Evolutionary conservation across 2,329 filamentous ascomycete genomes (phyloP).

Genomic region (Nannizziopsis arthrosporioides): DNA sequence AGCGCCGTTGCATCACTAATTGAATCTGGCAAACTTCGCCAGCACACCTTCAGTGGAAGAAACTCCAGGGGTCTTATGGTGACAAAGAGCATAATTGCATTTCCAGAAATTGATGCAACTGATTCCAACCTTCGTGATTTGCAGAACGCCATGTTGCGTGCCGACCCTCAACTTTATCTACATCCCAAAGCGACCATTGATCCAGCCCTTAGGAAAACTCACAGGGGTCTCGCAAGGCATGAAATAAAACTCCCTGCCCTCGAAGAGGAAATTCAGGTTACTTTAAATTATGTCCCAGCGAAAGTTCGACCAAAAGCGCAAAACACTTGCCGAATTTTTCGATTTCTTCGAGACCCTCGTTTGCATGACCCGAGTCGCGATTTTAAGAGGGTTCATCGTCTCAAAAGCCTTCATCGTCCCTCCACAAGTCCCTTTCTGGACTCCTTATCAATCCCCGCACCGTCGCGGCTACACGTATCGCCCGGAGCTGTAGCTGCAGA

Average conservation of each 20-base stretch:
- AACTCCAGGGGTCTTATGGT: slow-evolving; percentile 38
- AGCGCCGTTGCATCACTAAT: slow-evolving; percentile 41
- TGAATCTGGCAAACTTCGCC: slow-evolving; percentile 40
- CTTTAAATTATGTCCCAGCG: slow-evolving; percentile 29
- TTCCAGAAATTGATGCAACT: slow-evolving; percentile 35
- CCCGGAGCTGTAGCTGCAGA: background rate
- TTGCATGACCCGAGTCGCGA: background rate
- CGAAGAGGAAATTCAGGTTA: slow-evolving; percentile 26
- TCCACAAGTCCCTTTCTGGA: slow-evolving; percentile 10
- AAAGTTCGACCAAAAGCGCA: slow-evolving; percentile 15
- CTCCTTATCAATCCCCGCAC: slow-evolving; percentile 3
- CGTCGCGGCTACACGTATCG: background rate
- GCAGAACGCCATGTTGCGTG: slow-evolving; percentile 40
- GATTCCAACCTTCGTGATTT: slow-evolving; percentile 39
- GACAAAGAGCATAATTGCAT: slow-evolving; percentile 41
- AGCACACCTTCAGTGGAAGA: slow-evolving; percentile 42
- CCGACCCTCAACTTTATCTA: slow-evolving; percentile 34
- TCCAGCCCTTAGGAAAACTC: slow-evolving; percentile 24
- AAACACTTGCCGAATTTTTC: background rate
- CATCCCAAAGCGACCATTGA: slow-evolving; percentile 34
- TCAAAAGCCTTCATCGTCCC: slow-evolving; percentile 5
- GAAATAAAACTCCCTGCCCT: slow-evolving; percentile 21
- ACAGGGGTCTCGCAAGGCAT: slow-evolving; percentile 6
- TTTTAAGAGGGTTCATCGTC: slow-evolving; percentile 4
- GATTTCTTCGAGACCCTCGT: background rate